These are phyloP conservation scores for Diddensiella caesifluorescens DNA, from an alignment of 805 yeast species.

Conservation along the genomic window DNA sequence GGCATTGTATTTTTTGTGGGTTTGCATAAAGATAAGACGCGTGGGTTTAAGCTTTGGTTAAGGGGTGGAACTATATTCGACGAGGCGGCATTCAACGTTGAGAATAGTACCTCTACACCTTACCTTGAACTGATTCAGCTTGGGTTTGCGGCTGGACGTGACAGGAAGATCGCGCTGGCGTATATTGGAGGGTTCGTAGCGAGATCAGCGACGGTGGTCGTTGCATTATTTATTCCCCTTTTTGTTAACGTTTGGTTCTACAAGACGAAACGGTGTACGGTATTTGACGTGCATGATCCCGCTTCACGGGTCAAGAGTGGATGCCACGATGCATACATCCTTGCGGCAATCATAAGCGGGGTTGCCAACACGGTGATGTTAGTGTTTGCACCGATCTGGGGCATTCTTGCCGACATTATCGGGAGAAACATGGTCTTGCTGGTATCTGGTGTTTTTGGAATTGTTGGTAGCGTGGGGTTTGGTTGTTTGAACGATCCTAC, in stretches of 20 bases:
- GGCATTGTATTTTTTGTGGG: slow-evolving; percentile 39
- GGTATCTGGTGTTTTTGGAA: slow-evolving; percentile 40
- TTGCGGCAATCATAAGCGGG: slow-evolving; percentile 65
- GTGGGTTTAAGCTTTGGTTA: slow-evolving; percentile 30
- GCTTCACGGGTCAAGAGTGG: slow-evolving; percentile 32
- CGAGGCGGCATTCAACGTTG: slow-evolving; percentile 28
- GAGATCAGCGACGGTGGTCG: slow-evolving; percentile 54
- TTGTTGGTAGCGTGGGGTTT: slow-evolving; percentile 39
- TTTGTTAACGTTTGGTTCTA: slow-evolving; percentile 54
- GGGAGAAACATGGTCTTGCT: slow-evolving; percentile 22
- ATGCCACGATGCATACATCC: slow-evolving; percentile 59
- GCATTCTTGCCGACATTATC: slow-evolving; percentile 45
- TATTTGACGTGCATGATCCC: slow-evolving; percentile 20
- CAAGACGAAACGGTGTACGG: slow-evolving; percentile 45
- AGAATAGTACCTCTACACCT: slow-evolving; percentile 19
- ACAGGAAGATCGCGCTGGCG: slow-evolving; percentile 48
- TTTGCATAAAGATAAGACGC: slow-evolving; percentile 42
- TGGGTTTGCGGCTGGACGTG: slow-evolving; percentile 47
- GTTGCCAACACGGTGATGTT: slow-evolving; percentile 55
- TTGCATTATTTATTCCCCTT: slow-evolving; percentile 58
- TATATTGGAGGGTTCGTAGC: slow-evolving; percentile 60
- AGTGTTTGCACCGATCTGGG: slow-evolving; percentile 60
- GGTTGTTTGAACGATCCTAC: slow-evolving; percentile 34
- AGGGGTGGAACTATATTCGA: slow-evolving; percentile 25
- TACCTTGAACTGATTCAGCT: slow-evolving; percentile 41